Conservation (phyloP, 305 asterid species). For the Fraxinus albicans region DNA sequence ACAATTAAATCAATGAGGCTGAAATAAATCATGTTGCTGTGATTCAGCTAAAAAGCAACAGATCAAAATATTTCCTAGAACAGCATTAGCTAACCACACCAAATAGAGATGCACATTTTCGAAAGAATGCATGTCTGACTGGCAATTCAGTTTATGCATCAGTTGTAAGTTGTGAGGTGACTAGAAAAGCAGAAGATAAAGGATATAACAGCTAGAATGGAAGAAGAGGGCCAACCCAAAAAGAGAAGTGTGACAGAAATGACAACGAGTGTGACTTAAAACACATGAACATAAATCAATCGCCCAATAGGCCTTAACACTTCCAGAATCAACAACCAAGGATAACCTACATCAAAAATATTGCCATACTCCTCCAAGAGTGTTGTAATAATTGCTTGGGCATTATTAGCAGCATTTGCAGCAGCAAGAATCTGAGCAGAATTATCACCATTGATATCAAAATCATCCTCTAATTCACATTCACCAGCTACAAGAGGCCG, state of each 20-base stretch:
- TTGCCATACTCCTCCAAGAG: conserved; percentile 92
- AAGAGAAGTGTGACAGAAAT: conserved; percentile 7
- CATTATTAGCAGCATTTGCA: conserved; percentile 97
- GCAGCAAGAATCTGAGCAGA: conserved; percentile 99
- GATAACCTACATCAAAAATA: conserved; percentile 71
- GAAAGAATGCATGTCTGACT: conserved; percentile 10
- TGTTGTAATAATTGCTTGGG: conserved; percentile 88
- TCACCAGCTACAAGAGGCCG: conserved; percentile 99
- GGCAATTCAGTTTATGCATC: conserved; percentile 18
- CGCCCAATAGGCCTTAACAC: conserved; percentile 17
- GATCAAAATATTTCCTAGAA: conserved; percentile 9
- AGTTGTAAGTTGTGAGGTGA: conserved; percentile 11
- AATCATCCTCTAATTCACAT: conserved; percentile 94
- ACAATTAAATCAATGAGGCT: conserved; percentile 10
- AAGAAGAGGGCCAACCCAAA: conserved; percentile 3
- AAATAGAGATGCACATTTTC: conserved; percentile 11
- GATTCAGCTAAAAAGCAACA: conserved; percentile 22
- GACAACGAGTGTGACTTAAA: not conserved
- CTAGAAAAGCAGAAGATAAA: conserved; percentile 8
- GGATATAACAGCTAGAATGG: conserved; percentile 5
- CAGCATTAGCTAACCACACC: conserved; percentile 15
- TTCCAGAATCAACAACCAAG: conserved; percentile 18
- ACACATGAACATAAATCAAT: conserved; percentile 4
- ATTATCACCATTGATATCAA: conserved; percentile 74
- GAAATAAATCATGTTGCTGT: conserved; percentile 6